Evolutionary conservation across 2,329 filamentous ascomycete genomes (phyloP).

Genomic region (Lecanicillium sp.): DNA sequence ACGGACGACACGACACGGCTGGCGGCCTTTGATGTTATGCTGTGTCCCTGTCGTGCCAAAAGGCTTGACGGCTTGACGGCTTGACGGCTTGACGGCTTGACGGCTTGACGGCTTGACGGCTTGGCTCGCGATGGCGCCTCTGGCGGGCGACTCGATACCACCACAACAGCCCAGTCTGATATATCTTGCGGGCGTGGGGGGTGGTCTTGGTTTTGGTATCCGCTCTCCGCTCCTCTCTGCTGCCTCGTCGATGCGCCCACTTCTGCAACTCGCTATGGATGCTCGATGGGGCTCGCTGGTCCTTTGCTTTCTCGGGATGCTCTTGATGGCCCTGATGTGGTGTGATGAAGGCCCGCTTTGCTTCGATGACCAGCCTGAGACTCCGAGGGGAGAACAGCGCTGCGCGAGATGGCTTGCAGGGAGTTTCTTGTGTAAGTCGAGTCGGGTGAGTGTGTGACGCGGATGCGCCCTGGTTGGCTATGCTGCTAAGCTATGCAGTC

Average conservation of each 20-base stretch:
- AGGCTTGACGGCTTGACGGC: too few relatives aligned
- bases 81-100: too few relatives aligned
- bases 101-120: too few relatives aligned
- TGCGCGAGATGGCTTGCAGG: constrained; percentile 5
- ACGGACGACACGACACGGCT: constrained; percentile 2
- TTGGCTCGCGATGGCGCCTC: not conserved
- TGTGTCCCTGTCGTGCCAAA: too few relatives aligned
- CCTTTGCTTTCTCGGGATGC: too few relatives aligned
- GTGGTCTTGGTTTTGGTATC: not conserved
- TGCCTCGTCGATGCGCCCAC: constrained; percentile 6
- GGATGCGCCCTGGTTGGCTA: not conserved
- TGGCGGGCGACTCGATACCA: too few relatives aligned
- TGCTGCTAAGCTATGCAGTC: not conserved
- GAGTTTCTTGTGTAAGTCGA: constrained; percentile 6
- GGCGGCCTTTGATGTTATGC: constrained; percentile 1
- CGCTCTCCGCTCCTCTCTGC: not conserved
- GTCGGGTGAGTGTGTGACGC: not conserved
- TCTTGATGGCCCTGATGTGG: too few relatives aligned
- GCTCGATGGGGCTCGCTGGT: not conserved
- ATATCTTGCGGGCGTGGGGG: not conserved
- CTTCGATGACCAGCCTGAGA: not conserved
- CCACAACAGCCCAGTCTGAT: constrained; percentile 4
- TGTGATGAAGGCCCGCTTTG: not conserved
- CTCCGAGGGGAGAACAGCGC: too few relatives aligned
- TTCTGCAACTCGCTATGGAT: not conserved